Evolutionary conservation across 2,329 filamentous ascomycete species (phyloP).

Genomic region (Acrocalymma vagum): DNA sequence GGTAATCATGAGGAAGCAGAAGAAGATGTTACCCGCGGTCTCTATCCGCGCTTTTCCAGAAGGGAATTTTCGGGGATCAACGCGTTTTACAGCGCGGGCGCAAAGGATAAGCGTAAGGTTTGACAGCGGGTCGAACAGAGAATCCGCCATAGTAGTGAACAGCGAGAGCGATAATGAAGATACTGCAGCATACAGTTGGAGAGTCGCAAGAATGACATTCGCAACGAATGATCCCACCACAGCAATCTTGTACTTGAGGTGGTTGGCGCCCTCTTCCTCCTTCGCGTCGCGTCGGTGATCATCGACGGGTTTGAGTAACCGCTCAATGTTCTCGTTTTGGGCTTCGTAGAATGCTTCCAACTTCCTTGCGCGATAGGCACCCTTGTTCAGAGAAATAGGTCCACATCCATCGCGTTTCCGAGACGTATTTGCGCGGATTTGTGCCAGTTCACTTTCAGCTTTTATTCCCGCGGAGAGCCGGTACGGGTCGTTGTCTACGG

Average conservation of each 20-base stretch:
- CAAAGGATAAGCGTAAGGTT: slow-evolving; percentile 88
- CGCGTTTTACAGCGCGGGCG: slow-evolving; percentile 85
- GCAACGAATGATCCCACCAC: slow-evolving; percentile 76
- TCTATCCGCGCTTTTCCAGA: slow-evolving; percentile 94
- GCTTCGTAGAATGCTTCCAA: slow-evolving; percentile 84
- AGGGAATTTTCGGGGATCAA: slow-evolving; percentile 86
- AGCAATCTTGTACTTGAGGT: slow-evolving; percentile 76
- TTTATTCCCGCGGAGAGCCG: slow-evolving; percentile 81
- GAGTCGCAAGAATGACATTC: slow-evolving; percentile 78
- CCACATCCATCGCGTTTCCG: slow-evolving; percentile 71
- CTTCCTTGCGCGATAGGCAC: slow-evolving; percentile 59
- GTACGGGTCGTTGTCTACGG: slow-evolving; percentile 78
- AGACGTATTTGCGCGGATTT: slow-evolving; percentile 82
- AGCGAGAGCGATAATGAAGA: slow-evolving; percentile 91
- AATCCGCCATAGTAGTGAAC: slow-evolving; percentile 97
- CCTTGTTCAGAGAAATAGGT: slow-evolving; percentile 53
- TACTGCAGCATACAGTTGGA: slow-evolving; percentile 90
- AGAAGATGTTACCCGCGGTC: slow-evolving; percentile 93
- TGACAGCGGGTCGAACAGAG: slow-evolving; percentile 90
- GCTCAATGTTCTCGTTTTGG: slow-evolving; percentile 94
- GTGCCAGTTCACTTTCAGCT: slow-evolving; percentile 75
- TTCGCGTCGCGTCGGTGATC: slow-evolving; percentile 85
- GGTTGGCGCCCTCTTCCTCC: slow-evolving; percentile 81
- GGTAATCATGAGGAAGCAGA: slow-evolving; percentile 94
- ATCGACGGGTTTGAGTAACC: slow-evolving; percentile 89